Percentiles rank a stretch among this genome's conserved stretches.
These are phyloP conservation scores for Macrolepiota dolichaula DNA, from an alignment of 768 basidiomycete genomes.

Conservation along the genomic window DNA sequence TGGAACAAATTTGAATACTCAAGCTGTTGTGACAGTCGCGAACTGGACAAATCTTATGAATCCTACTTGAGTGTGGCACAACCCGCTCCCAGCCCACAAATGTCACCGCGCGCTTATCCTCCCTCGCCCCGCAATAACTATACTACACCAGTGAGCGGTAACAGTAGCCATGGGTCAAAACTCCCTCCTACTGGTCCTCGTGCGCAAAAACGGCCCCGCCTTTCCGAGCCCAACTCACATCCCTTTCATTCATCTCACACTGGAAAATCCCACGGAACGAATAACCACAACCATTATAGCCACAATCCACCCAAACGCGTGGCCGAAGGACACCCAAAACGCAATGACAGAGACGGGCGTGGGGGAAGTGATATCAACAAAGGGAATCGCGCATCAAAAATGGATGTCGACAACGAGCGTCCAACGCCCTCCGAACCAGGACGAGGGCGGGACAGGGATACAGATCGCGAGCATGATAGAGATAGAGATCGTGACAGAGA, in stretches of 20 bases:
- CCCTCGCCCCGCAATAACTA: constrained; percentile 48
- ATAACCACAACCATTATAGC: constrained; percentile 11
- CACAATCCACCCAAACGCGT: constrained; percentile 13
- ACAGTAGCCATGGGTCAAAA: constrained; percentile 36
- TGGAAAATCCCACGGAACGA: constrained; percentile 9
- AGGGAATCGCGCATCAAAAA: constrained; percentile 27
- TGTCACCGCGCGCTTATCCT: constrained; percentile 35
- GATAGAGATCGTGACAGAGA: constrained; percentile 33
- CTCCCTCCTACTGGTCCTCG: constrained; percentile 76
- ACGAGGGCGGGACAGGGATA: constrained; percentile 10
- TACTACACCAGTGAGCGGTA: constrained; percentile 26
- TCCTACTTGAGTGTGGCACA: constrained; percentile 36
- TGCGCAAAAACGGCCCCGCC: constrained; percentile 74
- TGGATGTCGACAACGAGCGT: constrained; percentile 59
- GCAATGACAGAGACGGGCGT: constrained; percentile 11
- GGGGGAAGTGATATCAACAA: constrained; percentile 7
- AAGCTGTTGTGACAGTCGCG: constrained; percentile 43
- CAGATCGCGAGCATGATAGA: constrained; percentile 28
- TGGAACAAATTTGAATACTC: constrained; percentile 14
- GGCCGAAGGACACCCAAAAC: constrained; percentile 5
- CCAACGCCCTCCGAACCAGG: constrained; percentile 30
- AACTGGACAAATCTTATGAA: constrained; percentile 76
- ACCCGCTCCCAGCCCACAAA: constrained; percentile 16
- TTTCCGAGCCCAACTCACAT: constrained; percentile 51
- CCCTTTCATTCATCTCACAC: constrained; percentile 20